Evolutionary conservation across 345 rosid genomes (phyloP), one percentile per base, ranked within the genome.

Genomic region (Fremontodendron californicum): DNA sequence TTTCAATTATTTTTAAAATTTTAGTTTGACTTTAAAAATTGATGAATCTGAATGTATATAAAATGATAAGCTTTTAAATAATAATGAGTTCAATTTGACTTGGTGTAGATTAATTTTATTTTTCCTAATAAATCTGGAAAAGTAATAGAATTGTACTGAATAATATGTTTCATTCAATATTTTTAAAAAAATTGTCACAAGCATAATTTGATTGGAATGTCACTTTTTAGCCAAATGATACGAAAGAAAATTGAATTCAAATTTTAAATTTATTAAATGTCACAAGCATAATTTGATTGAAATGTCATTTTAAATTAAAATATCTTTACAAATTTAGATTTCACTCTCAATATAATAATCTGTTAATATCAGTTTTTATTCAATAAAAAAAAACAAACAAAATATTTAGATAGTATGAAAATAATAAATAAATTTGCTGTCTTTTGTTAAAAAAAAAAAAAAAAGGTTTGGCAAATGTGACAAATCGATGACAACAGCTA

Each of bases 401-500:
- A 19, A 0, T 2, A 64, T 18, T 35, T 35, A 19, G 11, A 35
- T 8, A 18, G 19, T 15, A 45, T 45, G 49, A 45, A 12, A 45
- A 62, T 15, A 62, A 35, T 8, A 37, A 18, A 31, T 33, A 15
- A n/a, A 39, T n/a, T 21, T 39, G 46, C 31, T n/a, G 45, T 45
- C 29, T 27, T 58, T 25, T 57, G 2, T 8, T 8, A 0, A 3
- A 57, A 23, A 0, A n/a, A n/a, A n/a, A n/a, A n/a, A n/a, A n/a
- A n/a, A n/a, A n/a, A 65, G 11, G 48, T 65, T 40, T 65, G 49
- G 71, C 72, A 67, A 42, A 42, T 23, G 52, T 42, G 72, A 42
- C 72, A 42, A 31, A 67, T 42, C 35, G 23, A 19, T 23, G 13
- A 46, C 12, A 21, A 55, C 62, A 57, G 33, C 62, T 57, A 25